Evolutionary conservation across 2,329 filamentous ascomycete genomes (phyloP), one percentile per base, ranked within the genome.

Genomic region (Xylariaceae sp.): DNA sequence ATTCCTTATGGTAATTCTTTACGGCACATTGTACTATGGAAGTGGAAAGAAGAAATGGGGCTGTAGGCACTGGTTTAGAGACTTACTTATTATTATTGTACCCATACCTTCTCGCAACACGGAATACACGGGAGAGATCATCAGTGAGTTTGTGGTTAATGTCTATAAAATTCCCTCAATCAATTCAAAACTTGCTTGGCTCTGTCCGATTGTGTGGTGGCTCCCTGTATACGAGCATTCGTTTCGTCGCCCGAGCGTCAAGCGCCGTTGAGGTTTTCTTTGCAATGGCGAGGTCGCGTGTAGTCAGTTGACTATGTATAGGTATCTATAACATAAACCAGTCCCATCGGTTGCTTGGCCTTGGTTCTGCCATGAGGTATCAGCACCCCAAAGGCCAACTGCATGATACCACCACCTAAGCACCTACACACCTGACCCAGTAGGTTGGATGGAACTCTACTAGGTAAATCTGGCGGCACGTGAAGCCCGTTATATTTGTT

Each of bases 11-110:
- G 39, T 13, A 5, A 12, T 10, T 18, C 19, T 3, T 42, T 30
- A 30, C 10, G 29, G 29, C 47, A 39, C 34, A 49, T 39, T 55
- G 45, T 56, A 55, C 44, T 53, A 55, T 41, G 18, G 26, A 18
- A n/a, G 8, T n/a, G 39, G 36, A 32, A 7, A 13, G 21, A 45
- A 43, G 50, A 45, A 41, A 21, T n/a, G n/a, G n/a, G 36, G 36
- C 15, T 19, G 16, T 42, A 18, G 18, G 18, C 10, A 42, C 19
- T 3, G 41, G 22, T 29, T 29, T 42, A 22, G 12, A 22, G 40
- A 18, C 18, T 5, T 34, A n/a, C n/a, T n/a, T 30, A 30, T 30
- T 30, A 34, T 22, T 43, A 18, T 29, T 29, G 41, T 43, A 43
- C 41, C 15, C n/a, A 43, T 43, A 43, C 16, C 13, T 43, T 26